phyloP scores from a whole-genome alignment of 495 filamentous ascomycete genomes.

The Penicillium alfredii region DNA sequence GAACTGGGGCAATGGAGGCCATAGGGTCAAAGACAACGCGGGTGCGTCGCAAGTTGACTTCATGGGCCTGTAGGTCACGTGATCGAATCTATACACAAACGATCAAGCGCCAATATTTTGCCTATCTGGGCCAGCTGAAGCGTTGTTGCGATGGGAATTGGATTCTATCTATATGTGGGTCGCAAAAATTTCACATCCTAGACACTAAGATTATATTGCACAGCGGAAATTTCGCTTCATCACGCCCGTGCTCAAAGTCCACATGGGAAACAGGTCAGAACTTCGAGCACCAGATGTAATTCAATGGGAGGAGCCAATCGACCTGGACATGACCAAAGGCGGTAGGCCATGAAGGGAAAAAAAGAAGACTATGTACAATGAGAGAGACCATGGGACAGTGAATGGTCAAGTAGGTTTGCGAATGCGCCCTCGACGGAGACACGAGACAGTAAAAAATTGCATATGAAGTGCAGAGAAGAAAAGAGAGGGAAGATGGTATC shows the following conservation, averaged over 20 bases:
- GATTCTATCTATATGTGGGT: no score
- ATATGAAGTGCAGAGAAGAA: constrained; percentile 9
- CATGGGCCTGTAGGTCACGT: background rate
- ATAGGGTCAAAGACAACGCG: background rate
- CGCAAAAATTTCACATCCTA: no score
- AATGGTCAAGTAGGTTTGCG: constrained; percentile 9
- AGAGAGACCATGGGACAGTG: constrained; percentile 10
- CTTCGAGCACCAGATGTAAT: no score
- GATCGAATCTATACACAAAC: no score
- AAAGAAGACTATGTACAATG: constrained; percentile 27
- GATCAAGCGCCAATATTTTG: no score
- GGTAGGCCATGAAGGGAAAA: constrained; percentile 7
- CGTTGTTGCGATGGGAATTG: no score
- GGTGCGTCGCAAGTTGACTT: background rate
- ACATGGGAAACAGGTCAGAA: no score
- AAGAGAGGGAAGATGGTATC: constrained; percentile 22
- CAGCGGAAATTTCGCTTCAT: no score
- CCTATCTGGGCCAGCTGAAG: no score
- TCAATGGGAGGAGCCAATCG: constrained; percentile 13
- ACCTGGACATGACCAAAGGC: constrained; percentile 12
- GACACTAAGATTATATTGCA: no score
- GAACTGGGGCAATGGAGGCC: constrained; percentile 1
- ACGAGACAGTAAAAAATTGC: no score
- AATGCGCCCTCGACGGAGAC: constrained; percentile 18
- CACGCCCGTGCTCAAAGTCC: no score